phyloP scores from a whole-genome alignment of 495 filamentous ascomycete species.

The Trichoderma reesei region DNA sequence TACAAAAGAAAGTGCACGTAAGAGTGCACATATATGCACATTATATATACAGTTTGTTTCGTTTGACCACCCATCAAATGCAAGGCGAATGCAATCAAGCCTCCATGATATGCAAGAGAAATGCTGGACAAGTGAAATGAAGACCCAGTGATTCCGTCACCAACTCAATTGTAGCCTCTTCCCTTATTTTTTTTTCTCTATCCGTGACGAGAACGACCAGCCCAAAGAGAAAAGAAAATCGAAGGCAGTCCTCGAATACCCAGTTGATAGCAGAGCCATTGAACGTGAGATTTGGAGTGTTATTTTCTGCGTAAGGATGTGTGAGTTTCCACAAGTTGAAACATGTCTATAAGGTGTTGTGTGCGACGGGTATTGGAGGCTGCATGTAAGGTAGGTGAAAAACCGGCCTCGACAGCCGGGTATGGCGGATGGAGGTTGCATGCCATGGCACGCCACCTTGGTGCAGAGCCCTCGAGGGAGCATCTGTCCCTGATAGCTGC shows the following conservation, averaged over 20 bases:
- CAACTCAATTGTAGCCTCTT: neutral
- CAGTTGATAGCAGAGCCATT: too few species aligned
- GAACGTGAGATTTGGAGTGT: too few species aligned
- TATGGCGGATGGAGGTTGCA: neutral
- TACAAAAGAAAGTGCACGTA: neutral
- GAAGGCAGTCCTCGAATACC: neutral
- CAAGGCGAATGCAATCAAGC: neutral
- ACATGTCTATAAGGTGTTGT: neutral
- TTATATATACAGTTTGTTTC: neutral
- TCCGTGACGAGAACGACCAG: neutral
- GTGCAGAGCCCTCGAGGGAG: neutral
- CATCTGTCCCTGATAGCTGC: neutral
- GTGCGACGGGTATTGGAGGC: neutral
- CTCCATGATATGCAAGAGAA: neutral
- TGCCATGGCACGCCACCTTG: neutral
- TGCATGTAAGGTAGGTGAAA: neutral
- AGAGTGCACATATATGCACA: neutral
- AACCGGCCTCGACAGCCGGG: too few species aligned
- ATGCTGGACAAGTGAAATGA: neutral
- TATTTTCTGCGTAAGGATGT: neutral
- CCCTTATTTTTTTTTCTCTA: neutral
- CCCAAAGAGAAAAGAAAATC: neutral
- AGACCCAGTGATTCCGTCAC: neutral
- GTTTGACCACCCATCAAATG: slow-evolving; percentile 3
- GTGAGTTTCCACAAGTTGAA: neutral